A percentile compares a stretch with the other conserved stretches of the same genome.
These are phyloP conservation scores for Xylariaceae sp. DNA, from an alignment of 2,329 filamentous ascomycete genomes.

Conservation along the genomic window DNA sequence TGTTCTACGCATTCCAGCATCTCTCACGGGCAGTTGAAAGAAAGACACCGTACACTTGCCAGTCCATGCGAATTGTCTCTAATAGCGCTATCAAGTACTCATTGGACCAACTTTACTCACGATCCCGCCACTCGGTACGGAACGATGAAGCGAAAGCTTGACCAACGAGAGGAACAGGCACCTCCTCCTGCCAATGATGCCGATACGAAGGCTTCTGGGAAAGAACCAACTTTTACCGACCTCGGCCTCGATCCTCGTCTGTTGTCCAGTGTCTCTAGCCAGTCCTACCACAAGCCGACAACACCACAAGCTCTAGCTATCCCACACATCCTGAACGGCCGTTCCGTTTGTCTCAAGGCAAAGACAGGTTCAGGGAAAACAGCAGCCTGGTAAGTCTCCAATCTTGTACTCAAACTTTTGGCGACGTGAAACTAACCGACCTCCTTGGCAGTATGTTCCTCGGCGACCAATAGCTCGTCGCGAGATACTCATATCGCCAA, in stretches of 20 bases:
- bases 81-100: no score
- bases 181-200: conserved; percentile 23
- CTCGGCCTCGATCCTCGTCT: conserved; percentile 81
- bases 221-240: conserved; percentile 61
- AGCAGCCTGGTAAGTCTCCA: conserved; percentile 57
- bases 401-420: background rate
- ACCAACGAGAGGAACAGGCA: conserved; percentile 47
- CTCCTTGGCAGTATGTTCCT: background rate
- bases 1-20: no score
- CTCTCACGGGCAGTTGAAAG: no score
- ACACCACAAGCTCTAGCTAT: conserved; percentile 83
- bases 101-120: no score
- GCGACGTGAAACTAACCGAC: no score
- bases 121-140: no score
- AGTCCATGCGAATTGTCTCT: no score
- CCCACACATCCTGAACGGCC: conserved; percentile 79
- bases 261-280: conserved; percentile 77
- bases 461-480: no score
- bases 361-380: conserved; percentile 98
- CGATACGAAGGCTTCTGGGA: conserved; percentile 6
- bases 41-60: no score
- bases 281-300: conserved; percentile 84
- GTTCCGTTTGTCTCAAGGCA: conserved; percentile 86
- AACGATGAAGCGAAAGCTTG: conserved; percentile 59
- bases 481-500: no score